phyloP scores from a whole-genome alignment of 768 basidiomycete species.

The Baorangia bicolor region DNA sequence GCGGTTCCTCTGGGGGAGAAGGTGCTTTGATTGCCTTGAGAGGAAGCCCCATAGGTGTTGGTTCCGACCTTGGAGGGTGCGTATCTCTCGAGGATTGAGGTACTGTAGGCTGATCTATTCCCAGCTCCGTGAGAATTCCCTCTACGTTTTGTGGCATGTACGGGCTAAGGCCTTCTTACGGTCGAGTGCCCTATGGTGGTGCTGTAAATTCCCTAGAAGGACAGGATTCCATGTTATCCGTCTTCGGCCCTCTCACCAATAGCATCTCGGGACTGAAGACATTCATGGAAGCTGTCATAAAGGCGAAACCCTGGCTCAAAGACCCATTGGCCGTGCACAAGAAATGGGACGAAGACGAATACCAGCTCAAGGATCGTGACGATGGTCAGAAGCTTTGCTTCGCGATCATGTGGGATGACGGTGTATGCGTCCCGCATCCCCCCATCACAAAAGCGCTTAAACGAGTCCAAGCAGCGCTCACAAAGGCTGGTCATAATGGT shows the following conservation, averaged over 20 bases:
- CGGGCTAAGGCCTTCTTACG: conserved; percentile 66
- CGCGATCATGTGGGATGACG: conserved; percentile 68
- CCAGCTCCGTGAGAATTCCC: conserved; percentile 71
- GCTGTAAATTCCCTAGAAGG: conserved; percentile 66
- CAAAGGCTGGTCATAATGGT: conserved; percentile 67
- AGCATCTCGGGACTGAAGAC: conserved; percentile 59
- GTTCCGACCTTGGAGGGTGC: conserved; percentile 80
- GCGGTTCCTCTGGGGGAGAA: conserved; percentile 88
- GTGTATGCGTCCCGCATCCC: conserved; percentile 57
- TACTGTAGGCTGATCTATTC: neutral
- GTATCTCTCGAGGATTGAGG: conserved; percentile 3
- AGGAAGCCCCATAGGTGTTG: conserved; percentile 58
- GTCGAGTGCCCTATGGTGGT: conserved; percentile 69
- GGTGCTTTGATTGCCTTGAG: conserved; percentile 62
- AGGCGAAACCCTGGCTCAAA: conserved; percentile 59
- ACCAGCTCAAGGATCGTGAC: conserved; percentile 58
- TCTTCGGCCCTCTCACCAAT: conserved; percentile 69
- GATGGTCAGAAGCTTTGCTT: conserved; percentile 52
- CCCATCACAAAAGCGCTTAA: conserved; percentile 63
- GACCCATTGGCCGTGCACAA: conserved; percentile 62
- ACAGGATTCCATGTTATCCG: conserved; percentile 67
- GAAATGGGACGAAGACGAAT: conserved; percentile 60
- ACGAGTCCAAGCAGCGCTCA: conserved; percentile 52
- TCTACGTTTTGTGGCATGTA: conserved; percentile 67
- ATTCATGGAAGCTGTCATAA: conserved; percentile 66